Conservation (phyloP, 345 rosid genomes). For the Geranium rotundifolium region DNA sequence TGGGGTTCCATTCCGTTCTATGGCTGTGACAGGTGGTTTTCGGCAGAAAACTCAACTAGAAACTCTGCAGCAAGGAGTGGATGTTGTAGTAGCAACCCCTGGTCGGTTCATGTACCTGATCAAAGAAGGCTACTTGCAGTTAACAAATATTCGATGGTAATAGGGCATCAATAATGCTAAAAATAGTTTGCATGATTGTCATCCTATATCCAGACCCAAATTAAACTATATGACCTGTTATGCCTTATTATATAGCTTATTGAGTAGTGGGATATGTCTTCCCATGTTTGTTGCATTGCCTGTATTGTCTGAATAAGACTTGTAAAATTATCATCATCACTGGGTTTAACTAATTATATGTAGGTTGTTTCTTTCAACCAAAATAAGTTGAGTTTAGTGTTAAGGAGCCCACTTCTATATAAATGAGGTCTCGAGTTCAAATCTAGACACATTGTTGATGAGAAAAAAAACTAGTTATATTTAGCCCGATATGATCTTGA, state of each 20-base stretch:
- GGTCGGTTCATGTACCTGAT: conserved; percentile 82
- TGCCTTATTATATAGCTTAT: not conserved
- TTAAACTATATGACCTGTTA: not conserved
- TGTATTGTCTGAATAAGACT: not conserved
- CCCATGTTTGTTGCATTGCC: not conserved
- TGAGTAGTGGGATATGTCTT: not conserved
- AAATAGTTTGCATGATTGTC: not conserved
- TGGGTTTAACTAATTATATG: not conserved
- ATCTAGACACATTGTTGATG: too few species aligned
- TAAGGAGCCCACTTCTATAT: too few species aligned
- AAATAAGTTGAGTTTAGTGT: too few species aligned
- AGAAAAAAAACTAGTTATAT: not conserved
- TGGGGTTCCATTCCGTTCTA: conserved; percentile 87
- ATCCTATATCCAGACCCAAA: conserved; percentile 4
- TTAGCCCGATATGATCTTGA: not conserved
- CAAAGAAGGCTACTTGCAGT: conserved; percentile 56
- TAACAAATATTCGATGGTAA: conserved; percentile 68
- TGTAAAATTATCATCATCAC: not conserved
- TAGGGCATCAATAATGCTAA: conserved; percentile 2
- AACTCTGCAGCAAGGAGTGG: conserved; percentile 66
- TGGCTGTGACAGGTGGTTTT: conserved; percentile 89
- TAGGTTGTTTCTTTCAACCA: too few species aligned
- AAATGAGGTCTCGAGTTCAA: too few species aligned
- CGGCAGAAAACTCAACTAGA: conserved; percentile 79
- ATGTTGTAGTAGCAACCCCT: conserved; percentile 86